Conservation (phyloP, 1,284 basidiomycete species). For the Apiotrichum domesticum region DNA sequence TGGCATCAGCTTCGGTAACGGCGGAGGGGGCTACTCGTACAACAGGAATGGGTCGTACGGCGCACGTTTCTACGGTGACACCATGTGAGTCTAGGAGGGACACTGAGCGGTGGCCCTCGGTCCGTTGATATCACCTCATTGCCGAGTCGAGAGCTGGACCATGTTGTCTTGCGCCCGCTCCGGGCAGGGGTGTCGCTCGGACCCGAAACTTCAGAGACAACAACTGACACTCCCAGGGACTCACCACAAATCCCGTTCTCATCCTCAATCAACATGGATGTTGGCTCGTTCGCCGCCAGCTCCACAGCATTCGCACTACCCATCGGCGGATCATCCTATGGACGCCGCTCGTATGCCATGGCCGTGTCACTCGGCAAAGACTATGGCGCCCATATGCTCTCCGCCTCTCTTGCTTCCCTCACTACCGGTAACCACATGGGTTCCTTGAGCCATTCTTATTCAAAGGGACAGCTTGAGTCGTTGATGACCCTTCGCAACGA, state of each 20-base stretch:
- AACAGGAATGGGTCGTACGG: constrained; percentile 31
- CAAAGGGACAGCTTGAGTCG: constrained; percentile 33
- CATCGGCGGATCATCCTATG: constrained; percentile 16
- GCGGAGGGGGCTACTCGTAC: constrained; percentile 22
- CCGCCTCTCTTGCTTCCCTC: constrained; percentile 39
- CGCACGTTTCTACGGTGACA: constrained; percentile 39
- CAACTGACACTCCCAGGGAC: constrained; percentile 21
- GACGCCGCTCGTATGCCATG: constrained; percentile 39
- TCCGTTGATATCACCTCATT: too few relatives aligned
- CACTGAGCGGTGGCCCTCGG: too few relatives aligned
- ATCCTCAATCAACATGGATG: constrained; percentile 41
- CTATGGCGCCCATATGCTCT: constrained; percentile 22
- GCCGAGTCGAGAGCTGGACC: too few relatives aligned
- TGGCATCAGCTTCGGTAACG: constrained; percentile 40
- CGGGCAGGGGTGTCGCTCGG: background rate
- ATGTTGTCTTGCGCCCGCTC: too few relatives aligned
- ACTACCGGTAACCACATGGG: constrained; percentile 20
- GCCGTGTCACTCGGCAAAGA: constrained; percentile 25
- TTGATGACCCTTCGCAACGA: constrained; percentile 33
- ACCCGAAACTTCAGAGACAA: constrained; percentile 1
- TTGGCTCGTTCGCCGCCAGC: constrained; percentile 32
- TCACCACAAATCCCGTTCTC: constrained; percentile 33
- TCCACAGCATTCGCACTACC: constrained; percentile 32
- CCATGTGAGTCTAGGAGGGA: constrained; percentile 25
- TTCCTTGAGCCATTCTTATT: constrained; percentile 31